phyloP scores from a whole-genome alignment of 495 filamentous ascomycete species.

The Xeromyces bisporus region DNA sequence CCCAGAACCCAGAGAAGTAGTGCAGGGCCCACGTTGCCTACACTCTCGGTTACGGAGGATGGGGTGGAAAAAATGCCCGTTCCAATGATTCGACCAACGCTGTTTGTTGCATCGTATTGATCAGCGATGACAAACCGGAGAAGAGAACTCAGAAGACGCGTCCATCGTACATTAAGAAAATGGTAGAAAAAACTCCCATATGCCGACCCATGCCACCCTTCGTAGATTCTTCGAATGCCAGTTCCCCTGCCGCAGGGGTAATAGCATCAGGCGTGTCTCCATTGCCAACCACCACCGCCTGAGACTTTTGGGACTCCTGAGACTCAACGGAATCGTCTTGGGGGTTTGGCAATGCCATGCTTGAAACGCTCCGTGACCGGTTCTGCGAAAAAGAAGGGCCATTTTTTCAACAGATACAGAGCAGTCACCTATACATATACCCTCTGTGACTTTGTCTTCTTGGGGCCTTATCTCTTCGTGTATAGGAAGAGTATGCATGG shows the following conservation, averaged over 20 bases:
- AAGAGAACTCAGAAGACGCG: too few relatives aligned
- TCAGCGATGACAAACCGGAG: background rate
- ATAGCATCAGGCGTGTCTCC: slow-evolving; percentile 1
- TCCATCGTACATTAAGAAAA: slow-evolving; percentile 27
- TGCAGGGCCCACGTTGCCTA: slow-evolving; percentile 47
- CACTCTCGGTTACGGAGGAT: slow-evolving; percentile 40
- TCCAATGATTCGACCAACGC: slow-evolving; percentile 47
- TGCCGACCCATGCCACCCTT: slow-evolving; percentile 16
- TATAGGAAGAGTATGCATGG: too few relatives aligned
- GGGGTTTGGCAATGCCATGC: too few relatives aligned
- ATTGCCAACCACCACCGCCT: background rate
- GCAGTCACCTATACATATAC: too few relatives aligned
- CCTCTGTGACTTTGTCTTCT: too few relatives aligned
- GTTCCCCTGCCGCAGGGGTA: slow-evolving; percentile 4
- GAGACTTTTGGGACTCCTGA: background rate
- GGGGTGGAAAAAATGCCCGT: slow-evolving; percentile 58
- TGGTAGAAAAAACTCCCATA: slow-evolving; percentile 24
- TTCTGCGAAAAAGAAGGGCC: too few relatives aligned
- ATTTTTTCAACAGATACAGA: too few relatives aligned
- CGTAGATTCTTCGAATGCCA: slow-evolving; percentile 13
- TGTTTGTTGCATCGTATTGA: slow-evolving; percentile 11
- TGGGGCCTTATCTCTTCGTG: too few relatives aligned
- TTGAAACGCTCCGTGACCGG: too few relatives aligned
- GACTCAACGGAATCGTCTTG: too few relatives aligned
- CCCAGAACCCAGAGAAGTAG: slow-evolving; percentile 46